These are phyloP conservation scores for Ampelocalamus luodianensis DNA, from an alignment of 176 grass and related monocot species.

Conservation along the genomic window DNA sequence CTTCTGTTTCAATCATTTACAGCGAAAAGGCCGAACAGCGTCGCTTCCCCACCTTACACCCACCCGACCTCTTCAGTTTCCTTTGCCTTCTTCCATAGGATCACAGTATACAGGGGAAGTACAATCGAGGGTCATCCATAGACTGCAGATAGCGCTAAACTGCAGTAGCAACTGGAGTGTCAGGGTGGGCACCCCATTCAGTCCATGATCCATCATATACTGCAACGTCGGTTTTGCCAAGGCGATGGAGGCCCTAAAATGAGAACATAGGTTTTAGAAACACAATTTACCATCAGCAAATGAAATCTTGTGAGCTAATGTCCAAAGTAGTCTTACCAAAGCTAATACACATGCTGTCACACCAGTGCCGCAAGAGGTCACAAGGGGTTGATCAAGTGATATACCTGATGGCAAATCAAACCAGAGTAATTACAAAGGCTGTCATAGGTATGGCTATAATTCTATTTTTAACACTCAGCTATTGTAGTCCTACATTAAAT, in stretches of 20 bases:
- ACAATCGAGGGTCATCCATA: background rate
- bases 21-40: background rate
- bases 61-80: background rate
- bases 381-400: constrained; percentile 74
- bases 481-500: constrained; percentile 1
- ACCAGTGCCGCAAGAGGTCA: constrained; percentile 88
- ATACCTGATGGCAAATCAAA: constrained; percentile 59
- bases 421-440: constrained; percentile 17
- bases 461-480: background rate
- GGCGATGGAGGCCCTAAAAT: constrained; percentile 76
- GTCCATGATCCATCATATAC: constrained; percentile 94
- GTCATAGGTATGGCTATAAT: background rate
- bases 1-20: constrained; percentile 42
- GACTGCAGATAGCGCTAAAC: constrained; percentile 19
- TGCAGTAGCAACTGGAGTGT: constrained; percentile 64
- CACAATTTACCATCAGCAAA: constrained; percentile 3
- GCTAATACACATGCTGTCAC: constrained; percentile 92
- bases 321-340: constrained; percentile 54
- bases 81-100: background rate
- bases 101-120: background rate
- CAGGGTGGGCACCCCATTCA: constrained; percentile 74
- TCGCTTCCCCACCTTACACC: background rate
- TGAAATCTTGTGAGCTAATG: background rate
- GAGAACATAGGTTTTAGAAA: constrained; percentile 4
- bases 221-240: constrained; percentile 73